A percentile compares a stretch with the other conserved stretches of the same genome.
Evolutionary conservation across 129 eudicot species (phyloP).

Genomic region (Helianthus tuberosus): DNA sequence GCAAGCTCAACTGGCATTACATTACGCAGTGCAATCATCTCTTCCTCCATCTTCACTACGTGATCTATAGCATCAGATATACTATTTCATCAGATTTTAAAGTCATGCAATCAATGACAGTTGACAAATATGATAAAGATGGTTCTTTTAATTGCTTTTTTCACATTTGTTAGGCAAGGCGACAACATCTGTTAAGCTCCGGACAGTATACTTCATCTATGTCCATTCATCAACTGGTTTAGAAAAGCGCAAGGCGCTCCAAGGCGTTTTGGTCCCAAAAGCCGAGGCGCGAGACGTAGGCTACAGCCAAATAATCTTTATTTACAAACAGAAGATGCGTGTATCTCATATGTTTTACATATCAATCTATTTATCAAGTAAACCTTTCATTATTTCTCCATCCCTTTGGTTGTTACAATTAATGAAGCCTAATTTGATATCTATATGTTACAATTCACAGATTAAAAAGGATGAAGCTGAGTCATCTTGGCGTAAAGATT

Average conservation of each 20-base stretch:
- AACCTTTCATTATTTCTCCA: too few species aligned
- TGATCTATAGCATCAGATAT: conserved; percentile 10
- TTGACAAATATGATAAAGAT: background rate
- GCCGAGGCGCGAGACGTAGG: too few species aligned
- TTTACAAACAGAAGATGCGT: too few species aligned
- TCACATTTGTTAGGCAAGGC: background rate
- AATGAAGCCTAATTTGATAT: background rate
- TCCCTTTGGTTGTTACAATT: too few species aligned
- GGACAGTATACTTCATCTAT: too few species aligned
- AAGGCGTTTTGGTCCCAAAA: too few species aligned
- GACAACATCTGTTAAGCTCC: too few species aligned
- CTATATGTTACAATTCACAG: background rate
- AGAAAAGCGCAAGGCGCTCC: background rate
- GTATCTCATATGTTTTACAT: too few species aligned
- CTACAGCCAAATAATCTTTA: too few species aligned
- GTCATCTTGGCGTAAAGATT: background rate
- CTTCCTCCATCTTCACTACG: conserved; percentile 48
- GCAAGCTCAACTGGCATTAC: conserved; percentile 55
- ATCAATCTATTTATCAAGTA: too few species aligned
- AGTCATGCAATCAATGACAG: background rate
- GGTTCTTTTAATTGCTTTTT: background rate
- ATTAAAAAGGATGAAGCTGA: background rate
- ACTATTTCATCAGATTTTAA: background rate
- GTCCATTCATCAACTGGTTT: too few species aligned
- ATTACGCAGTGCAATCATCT: conserved; percentile 44